phyloP scores from a whole-genome alignment of 345 rosid genomes.

The Garcia nutans region DNA sequence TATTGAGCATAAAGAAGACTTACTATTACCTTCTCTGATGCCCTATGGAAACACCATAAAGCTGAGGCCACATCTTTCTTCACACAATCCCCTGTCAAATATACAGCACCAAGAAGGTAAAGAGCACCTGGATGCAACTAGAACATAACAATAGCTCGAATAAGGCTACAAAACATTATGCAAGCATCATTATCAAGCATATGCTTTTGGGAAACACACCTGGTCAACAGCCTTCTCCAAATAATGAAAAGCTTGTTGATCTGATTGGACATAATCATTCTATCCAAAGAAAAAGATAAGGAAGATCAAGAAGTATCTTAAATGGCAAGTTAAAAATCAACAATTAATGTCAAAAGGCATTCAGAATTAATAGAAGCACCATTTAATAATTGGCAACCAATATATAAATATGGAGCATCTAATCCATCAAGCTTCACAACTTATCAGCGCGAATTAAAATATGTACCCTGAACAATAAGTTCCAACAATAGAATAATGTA shows the following conservation, averaged over 20 bases:
- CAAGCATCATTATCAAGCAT: constrained; percentile 9
- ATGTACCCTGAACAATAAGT: not conserved
- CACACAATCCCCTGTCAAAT: constrained; percentile 83
- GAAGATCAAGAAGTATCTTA: constrained; percentile 3
- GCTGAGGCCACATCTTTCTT: constrained; percentile 90
- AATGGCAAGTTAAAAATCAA: not conserved
- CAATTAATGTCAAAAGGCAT: not conserved
- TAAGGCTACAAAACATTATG: constrained; percentile 24
- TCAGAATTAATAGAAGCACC: not conserved
- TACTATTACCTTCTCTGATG: constrained; percentile 69
- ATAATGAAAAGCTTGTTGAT: constrained; percentile 87
- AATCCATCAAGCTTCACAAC: not conserved
- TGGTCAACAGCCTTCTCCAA: constrained; percentile 92
- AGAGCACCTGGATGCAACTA: constrained; percentile 98
- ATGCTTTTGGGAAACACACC: constrained; percentile 40
- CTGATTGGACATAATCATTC: constrained; percentile 75
- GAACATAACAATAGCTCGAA: constrained; percentile 23
- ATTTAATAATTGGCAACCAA: not conserved
- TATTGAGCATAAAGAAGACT: not conserved
- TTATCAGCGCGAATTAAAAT: not conserved
- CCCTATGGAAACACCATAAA: constrained; percentile 89
- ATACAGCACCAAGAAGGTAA: constrained; percentile 84
- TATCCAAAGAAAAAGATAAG: constrained; percentile 22
- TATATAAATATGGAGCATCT: not conserved
- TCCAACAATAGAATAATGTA: not conserved